These are phyloP conservation scores for Naganishia sp. DNA, from an alignment of 1,284 basidiomycete genomes.

Conservation along the genomic window DNA sequence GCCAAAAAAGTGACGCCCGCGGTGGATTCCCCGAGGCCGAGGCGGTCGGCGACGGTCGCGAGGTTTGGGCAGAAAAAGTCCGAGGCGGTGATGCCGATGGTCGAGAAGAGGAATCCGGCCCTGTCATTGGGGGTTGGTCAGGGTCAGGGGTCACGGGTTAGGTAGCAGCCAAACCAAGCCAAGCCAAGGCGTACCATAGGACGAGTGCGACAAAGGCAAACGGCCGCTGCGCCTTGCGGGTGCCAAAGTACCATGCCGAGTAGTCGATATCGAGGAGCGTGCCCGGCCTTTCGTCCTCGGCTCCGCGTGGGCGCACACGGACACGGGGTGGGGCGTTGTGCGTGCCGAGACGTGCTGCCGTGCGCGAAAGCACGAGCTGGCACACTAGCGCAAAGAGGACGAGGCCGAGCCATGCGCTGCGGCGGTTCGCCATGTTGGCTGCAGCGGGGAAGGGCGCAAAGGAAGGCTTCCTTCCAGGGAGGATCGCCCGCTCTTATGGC, in stretches of 20 bases:
- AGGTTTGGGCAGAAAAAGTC: constrained; percentile 97
- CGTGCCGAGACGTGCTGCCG: constrained; percentile 6
- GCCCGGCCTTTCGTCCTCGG: constrained; percentile 21
- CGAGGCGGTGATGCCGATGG: constrained; percentile 85
- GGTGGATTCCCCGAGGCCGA: constrained; percentile 84
- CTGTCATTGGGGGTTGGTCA: constrained; percentile 13
- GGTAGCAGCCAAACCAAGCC: too few relatives aligned
- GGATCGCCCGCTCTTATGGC: background rate
- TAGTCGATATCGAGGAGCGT: constrained; percentile 32
- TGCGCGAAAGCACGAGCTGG: constrained; percentile 26
- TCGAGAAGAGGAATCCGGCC: constrained; percentile 61
- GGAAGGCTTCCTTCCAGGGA: too few relatives aligned
- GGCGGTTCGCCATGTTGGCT: background rate
- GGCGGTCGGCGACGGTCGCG: constrained; percentile 74
- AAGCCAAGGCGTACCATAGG: constrained; percentile 35
- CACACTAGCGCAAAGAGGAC: constrained; percentile 27
- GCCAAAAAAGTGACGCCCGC: constrained; percentile 92
- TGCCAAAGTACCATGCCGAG: constrained; percentile 40
- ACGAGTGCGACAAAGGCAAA: constrained; percentile 43
- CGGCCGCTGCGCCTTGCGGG: constrained; percentile 37
- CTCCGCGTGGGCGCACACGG: background rate
- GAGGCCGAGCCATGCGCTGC: constrained; percentile 11
- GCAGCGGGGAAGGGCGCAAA: background rate
- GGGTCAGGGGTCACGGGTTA: too few relatives aligned
- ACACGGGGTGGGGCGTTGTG: background rate